Conservation (phyloP, 2,329 filamentous ascomycete species). For the Fusarium liriodendri region DNA sequence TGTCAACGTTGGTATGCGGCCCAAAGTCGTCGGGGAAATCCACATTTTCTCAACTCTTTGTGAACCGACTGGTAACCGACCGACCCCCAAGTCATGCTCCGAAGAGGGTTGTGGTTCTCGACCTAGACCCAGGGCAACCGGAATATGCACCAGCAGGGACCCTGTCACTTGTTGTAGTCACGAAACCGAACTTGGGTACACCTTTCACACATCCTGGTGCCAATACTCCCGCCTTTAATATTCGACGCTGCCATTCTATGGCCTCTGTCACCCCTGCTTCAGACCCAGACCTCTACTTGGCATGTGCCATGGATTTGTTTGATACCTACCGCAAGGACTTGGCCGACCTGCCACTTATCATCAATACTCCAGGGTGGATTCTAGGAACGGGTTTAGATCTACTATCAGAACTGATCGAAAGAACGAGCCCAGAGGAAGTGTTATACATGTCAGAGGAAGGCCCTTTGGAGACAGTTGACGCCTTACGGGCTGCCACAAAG, state of each 20-base stretch:
- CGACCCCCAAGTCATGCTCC: slow-evolving; percentile 8
- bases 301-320: slow-evolving; percentile 73
- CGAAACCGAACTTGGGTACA: slow-evolving; percentile 71
- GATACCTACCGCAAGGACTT: slow-evolving; percentile 63
- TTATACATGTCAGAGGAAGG: slow-evolving; percentile 77
- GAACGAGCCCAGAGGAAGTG: slow-evolving; percentile 68
- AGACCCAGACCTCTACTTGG: slow-evolving; percentile 74
- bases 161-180: slow-evolving; percentile 73
- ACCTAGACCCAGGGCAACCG: slow-evolving; percentile 82
- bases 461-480: slow-evolving; percentile 66
- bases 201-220: slow-evolving; percentile 71
- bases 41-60: slow-evolving; percentile 74
- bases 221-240: slow-evolving; percentile 46
- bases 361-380: slow-evolving; percentile 83
- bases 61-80: slow-evolving; percentile 73
- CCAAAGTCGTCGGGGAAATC: slow-evolving; percentile 82
- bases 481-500: slow-evolving; percentile 58
- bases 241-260: slow-evolving; percentile 73
- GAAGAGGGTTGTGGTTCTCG: slow-evolving; percentile 68
- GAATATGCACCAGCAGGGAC: slow-evolving; percentile 79
- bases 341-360: slow-evolving; percentile 66
- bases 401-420: slow-evolving; percentile 66
- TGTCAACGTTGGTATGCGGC: slow-evolving; percentile 71
- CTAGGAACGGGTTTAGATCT: slow-evolving; percentile 76
- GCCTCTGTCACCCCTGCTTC: slow-evolving; percentile 73